phyloP scores from a whole-genome alignment of 768 basidiomycete genomes.

The Cantharellus anzutake region DNA sequence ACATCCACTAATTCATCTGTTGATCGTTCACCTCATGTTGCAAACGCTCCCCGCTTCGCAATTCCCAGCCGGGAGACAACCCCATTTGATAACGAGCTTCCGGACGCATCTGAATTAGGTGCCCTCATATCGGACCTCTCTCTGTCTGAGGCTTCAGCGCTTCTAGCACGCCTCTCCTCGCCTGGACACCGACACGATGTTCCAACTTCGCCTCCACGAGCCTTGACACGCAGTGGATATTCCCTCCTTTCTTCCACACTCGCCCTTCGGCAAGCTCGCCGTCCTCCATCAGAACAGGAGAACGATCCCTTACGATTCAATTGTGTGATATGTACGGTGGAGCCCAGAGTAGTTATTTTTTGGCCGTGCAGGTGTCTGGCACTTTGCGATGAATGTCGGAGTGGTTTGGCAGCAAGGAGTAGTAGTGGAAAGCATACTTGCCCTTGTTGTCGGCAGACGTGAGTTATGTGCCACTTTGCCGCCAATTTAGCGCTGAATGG shows the following conservation, averaged over 20 bases:
- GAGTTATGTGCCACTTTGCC: slow-evolving; percentile 9
- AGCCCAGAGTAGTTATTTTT: slow-evolving; percentile 51
- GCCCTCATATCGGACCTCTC: no score
- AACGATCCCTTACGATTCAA: slow-evolving; percentile 12
- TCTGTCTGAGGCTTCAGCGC: not conserved
- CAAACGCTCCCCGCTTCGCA: no score
- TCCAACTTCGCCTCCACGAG: slow-evolving; percentile 28
- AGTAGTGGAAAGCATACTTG: slow-evolving; percentile 40
- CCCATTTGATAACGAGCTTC: no score
- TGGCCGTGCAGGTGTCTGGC: slow-evolving; percentile 70
- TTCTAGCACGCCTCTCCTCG: slow-evolving; percentile 10
- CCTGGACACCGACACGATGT: slow-evolving; percentile 12
- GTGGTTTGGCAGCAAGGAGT: slow-evolving; percentile 35
- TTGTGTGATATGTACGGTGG: slow-evolving; percentile 59
- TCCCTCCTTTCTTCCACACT: slow-evolving; percentile 31
- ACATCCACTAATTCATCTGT: no score
- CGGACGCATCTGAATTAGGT: no score
- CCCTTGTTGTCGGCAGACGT: slow-evolving; percentile 41
- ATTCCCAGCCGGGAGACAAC: no score
- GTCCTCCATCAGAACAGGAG: slow-evolving; percentile 22
- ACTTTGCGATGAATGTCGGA: slow-evolving; percentile 47
- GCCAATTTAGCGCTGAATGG: not conserved
- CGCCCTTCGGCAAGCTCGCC: slow-evolving; percentile 32
- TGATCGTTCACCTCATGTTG: no score
- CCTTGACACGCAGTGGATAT: slow-evolving; percentile 28